Evolutionary conservation across 179 eudicot genomes (phyloP).

Genomic region (Gypsophila paniculata): DNA sequence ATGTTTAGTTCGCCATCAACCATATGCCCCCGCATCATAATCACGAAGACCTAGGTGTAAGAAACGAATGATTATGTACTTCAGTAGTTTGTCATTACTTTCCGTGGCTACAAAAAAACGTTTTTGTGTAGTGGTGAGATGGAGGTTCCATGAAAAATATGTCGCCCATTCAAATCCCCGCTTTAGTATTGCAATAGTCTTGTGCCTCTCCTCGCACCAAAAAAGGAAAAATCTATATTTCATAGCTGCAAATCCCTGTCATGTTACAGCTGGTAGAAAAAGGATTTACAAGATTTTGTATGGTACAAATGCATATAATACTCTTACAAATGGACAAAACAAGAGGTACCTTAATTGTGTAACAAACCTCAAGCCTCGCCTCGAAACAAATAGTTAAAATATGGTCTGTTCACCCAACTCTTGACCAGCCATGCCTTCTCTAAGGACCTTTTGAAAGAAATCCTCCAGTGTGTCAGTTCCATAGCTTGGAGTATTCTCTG

Average conservation of each 20-base stretch:
- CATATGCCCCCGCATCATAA: too few species aligned
- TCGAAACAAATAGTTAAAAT: slow-evolving; percentile 31
- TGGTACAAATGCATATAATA: slow-evolving; percentile 11
- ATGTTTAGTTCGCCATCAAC: too few species aligned
- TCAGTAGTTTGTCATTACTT: too few species aligned
- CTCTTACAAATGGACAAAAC: slow-evolving; percentile 14
- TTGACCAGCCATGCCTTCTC: slow-evolving; percentile 88
- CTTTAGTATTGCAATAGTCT: too few species aligned
- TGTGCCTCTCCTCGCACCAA: too few species aligned
- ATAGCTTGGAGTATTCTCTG: slow-evolving; percentile 74
- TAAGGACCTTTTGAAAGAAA: slow-evolving; percentile 67
- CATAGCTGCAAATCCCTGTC: not conserved
- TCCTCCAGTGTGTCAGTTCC: slow-evolving; percentile 87
- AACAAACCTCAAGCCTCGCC: slow-evolving; percentile 11
- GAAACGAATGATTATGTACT: not conserved
- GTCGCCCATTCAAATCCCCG: too few species aligned
- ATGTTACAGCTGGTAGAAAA: slow-evolving; percentile 4
- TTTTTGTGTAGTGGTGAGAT: too few species aligned
- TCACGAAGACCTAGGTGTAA: not conserved
- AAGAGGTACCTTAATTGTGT: slow-evolving; percentile 13
- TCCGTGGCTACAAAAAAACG: too few species aligned
- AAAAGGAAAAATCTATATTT: too few species aligned
- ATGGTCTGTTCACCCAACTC: slow-evolving; percentile 82
- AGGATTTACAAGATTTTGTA: not conserved
- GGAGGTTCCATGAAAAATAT: too few species aligned